A percentile compares a stretch with the other conserved stretches of the same genome.
Conservation (phyloP, 495 filamentous ascomycete genomes). For the Xylaria curta region DNA sequence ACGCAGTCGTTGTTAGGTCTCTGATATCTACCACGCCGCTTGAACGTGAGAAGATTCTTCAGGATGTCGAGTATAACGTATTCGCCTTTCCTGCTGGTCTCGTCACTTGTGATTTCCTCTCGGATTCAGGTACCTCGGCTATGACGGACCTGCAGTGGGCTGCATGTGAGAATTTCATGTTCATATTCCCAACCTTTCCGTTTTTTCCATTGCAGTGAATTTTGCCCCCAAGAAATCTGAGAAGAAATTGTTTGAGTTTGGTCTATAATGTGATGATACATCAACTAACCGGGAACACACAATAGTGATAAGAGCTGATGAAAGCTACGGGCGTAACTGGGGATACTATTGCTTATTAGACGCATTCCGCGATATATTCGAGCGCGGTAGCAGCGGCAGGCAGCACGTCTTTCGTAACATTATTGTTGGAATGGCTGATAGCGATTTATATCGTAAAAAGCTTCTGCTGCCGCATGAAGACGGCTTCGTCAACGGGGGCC, state of each 20-base stretch:
- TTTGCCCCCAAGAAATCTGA: not conserved
- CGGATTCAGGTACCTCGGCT: conserved; percentile 25
- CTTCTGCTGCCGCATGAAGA: not conserved
- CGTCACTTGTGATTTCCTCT: conserved; percentile 22
- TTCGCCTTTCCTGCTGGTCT: conserved; percentile 24
- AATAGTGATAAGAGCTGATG: conserved; percentile 23
- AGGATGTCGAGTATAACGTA: conserved; percentile 24
- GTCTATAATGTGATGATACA: not conserved
- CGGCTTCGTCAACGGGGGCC: conserved; percentile 25
- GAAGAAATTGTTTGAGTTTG: not conserved
- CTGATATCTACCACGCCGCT: not conserved
- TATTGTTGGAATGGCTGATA: not conserved
- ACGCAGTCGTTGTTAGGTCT: not conserved
- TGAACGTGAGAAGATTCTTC: conserved; percentile 21
- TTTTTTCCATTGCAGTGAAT: not conserved
- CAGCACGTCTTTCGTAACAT: not conserved
- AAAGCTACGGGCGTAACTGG: conserved; percentile 27
- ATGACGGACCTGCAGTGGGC: conserved; percentile 29
- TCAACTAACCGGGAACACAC: not conserved
- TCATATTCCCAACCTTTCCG: not conserved
- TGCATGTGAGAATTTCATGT: conserved; percentile 11
- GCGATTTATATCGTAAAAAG: conserved; percentile 14
- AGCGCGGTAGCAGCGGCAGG: not conserved
- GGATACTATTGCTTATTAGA: conserved; percentile 27
- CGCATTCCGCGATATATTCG: conserved; percentile 24